These are phyloP conservation scores for Salix udensis DNA, from an alignment of 345 rosid genomes.

Conservation along the genomic window DNA sequence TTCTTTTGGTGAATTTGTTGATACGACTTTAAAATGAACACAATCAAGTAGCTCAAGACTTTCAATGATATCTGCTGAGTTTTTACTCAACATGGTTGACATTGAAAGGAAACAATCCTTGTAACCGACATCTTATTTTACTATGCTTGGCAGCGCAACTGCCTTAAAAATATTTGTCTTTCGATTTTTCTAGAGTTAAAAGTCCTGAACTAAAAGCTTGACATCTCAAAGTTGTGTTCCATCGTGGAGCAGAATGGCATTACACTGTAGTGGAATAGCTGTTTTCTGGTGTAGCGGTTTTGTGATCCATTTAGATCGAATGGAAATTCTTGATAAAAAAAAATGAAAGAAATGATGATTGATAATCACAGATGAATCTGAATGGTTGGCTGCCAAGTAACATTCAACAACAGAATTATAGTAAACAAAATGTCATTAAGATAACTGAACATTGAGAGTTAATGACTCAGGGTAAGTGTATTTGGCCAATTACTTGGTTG, in stretches of 20 bases:
- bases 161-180: not conserved
- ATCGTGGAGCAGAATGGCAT: not conserved
- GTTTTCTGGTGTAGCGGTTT: not conserved
- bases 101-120: not conserved
- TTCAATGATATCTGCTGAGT: not conserved
- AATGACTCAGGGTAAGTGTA: not conserved
- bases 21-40: not conserved
- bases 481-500: not conserved
- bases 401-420: not conserved
- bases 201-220: not conserved
- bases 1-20: not conserved
- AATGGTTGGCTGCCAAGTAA: not conserved
- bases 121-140: not conserved
- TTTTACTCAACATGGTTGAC: not conserved
- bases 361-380: not conserved
- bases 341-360: not conserved
- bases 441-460: too few relatives aligned
- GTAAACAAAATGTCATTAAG: not conserved
- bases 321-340: not conserved
- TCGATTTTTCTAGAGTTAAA: not conserved
- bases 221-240: not conserved
- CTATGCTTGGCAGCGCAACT: not conserved
- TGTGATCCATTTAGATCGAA: not conserved
- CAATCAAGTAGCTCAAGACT: not conserved
- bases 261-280: not conserved